Evolutionary conservation across 2,329 filamentous ascomycete genomes (phyloP).

Genomic region (Cephalotrichum gorgonifer): DNA sequence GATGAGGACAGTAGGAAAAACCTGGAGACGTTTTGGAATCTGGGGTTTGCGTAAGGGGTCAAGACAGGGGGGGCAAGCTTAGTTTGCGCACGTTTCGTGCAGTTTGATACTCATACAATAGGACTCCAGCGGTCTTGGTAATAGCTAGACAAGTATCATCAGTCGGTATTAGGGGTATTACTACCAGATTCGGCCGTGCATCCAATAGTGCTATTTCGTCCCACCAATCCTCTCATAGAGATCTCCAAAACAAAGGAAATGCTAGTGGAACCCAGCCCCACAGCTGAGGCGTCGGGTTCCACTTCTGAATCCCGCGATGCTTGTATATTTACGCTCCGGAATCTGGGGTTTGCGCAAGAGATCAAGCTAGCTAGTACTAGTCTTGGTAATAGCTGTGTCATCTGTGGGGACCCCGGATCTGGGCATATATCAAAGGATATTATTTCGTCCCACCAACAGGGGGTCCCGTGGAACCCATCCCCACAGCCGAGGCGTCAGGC

Average conservation of each 20-base stretch:
- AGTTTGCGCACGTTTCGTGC: too few species aligned
- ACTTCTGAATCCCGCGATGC: too few species aligned
- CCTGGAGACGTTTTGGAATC: slow-evolving; percentile 32
- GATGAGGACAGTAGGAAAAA: slow-evolving; percentile 37
- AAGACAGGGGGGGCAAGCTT: neutral
- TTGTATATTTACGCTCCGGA: too few species aligned
- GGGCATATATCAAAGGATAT: neutral
- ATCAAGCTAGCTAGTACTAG: neutral
- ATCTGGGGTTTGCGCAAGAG: neutral
- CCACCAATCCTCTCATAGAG: neutral
- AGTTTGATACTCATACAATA: neutral
- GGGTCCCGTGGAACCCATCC: too few species aligned
- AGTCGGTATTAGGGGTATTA: too few species aligned
- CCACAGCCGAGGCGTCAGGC: too few species aligned
- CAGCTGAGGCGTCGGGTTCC: too few species aligned
- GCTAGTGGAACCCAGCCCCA: too few species aligned
- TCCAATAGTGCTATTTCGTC: neutral
- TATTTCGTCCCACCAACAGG: too few species aligned
- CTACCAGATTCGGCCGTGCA: neutral
- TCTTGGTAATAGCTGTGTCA: slow-evolving; percentile 3
- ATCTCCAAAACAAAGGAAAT: neutral
- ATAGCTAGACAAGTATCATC: neutral
- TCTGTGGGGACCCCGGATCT: neutral
- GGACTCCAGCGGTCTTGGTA: neutral
- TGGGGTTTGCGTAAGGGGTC: slow-evolving; percentile 28